These are phyloP conservation scores for Fusarium papillatum DNA, from an alignment of 2,329 filamentous ascomycete species.

Conservation along the genomic window DNA sequence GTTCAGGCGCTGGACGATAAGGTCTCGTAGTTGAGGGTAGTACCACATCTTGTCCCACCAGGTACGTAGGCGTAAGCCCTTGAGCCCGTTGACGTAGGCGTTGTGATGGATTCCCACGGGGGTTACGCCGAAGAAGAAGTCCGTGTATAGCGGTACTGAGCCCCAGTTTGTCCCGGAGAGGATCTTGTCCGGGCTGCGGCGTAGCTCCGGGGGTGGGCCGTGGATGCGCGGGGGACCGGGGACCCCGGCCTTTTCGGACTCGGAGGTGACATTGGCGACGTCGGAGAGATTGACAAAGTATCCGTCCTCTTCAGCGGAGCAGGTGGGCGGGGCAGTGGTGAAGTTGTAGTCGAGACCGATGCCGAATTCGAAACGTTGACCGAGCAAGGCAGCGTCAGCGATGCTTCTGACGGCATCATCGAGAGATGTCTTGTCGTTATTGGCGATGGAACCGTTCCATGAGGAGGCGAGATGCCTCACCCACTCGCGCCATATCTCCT, in stretches of 20 bases:
- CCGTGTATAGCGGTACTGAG: conserved; percentile 51
- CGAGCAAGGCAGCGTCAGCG: conserved; percentile 45
- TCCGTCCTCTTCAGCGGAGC: conserved; percentile 53
- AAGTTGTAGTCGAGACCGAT: conserved; percentile 56
- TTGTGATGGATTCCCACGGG: conserved; percentile 55
- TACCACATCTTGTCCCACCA: conserved; percentile 56
- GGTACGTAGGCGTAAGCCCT: conserved; percentile 46
- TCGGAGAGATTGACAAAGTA: conserved; percentile 49
- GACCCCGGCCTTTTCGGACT: conserved; percentile 48
- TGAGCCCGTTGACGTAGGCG: conserved; percentile 50
- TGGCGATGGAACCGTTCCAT: conserved; percentile 48
- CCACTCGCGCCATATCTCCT: conserved; percentile 54
- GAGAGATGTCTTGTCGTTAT: conserved; percentile 22
- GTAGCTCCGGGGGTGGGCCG: conserved; percentile 46
- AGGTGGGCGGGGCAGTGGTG: conserved; percentile 52
- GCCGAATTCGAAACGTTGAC: conserved; percentile 52
- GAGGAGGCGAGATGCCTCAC: conserved; percentile 43
- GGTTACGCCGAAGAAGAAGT: conserved; percentile 52
- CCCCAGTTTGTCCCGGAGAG: conserved; percentile 45
- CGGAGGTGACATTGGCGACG: conserved; percentile 30
- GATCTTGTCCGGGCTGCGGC: conserved; percentile 16
- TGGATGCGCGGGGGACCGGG: conserved; percentile 45
- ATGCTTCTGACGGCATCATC: conserved; percentile 39
- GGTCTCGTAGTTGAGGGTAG: conserved; percentile 47
- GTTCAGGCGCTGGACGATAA: conserved; percentile 45